Evolutionary conservation across 2,329 filamentous ascomycete species (phyloP).

Genomic region (Plectosphaerella cucumerina): DNA sequence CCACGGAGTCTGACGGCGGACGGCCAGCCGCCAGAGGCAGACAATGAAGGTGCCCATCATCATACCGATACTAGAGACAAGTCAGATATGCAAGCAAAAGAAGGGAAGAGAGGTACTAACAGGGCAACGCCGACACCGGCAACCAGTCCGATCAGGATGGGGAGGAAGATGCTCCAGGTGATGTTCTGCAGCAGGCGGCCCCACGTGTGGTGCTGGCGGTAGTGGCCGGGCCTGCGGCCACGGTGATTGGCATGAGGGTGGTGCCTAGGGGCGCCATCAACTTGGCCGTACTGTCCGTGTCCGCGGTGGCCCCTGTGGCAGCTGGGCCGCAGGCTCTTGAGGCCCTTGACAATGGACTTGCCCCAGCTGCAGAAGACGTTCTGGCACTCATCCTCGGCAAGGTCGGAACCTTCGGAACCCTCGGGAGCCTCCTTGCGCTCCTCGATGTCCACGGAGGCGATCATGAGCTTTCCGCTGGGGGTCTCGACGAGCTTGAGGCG

Average conservation of each 20-base stretch:
- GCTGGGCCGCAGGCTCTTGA: conserved; percentile 28
- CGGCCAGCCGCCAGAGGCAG: conserved; percentile 51
- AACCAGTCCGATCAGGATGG: conserved; percentile 63
- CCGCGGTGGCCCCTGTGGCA: conserved; percentile 20
- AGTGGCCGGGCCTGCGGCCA: conserved; percentile 20
- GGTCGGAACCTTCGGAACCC: conserved; percentile 4
- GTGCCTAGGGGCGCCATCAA: conserved; percentile 17
- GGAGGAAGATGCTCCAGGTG: conserved; percentile 60
- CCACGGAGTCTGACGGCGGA: conserved; percentile 33
- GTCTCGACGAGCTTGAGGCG: conserved; percentile 60
- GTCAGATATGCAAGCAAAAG: conserved; percentile 13
- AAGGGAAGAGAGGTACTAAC: conserved; percentile 30
- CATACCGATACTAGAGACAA: conserved; percentile 52
- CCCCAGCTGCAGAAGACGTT: conserved; percentile 53
- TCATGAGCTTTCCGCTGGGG: conserved; percentile 48
- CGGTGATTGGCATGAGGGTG: conserved; percentile 24
- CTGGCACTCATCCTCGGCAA: conserved; percentile 24
- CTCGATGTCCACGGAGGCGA: conserved; percentile 37
- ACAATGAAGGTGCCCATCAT: conserved; percentile 58
- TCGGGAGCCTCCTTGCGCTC: conserved; percentile 18
- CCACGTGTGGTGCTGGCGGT: conserved; percentile 30
- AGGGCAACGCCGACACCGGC: conserved; percentile 65
- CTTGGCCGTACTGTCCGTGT: conserved; percentile 13
- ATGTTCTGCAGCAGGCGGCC: conserved; percentile 49
- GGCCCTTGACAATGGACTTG: conserved; percentile 36